Evolutionary conservation across 352 stramenopile genomes (phyloP), one percentile per base, ranked within the genome.

Genomic region (Sclerospora graminicola): DNA sequence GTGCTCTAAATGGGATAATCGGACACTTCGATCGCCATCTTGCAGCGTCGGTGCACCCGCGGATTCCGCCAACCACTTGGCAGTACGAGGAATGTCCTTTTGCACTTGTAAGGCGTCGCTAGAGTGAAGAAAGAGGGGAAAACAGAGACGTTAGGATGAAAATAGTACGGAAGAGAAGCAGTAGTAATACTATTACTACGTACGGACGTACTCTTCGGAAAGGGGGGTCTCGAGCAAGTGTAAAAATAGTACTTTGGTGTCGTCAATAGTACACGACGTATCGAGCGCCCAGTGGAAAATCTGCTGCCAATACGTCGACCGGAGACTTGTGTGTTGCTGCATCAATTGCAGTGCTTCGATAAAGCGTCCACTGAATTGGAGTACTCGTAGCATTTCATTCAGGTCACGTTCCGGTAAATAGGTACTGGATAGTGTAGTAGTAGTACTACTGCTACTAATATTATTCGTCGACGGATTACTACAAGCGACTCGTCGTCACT

Each of bases 81-180:
- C 64, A 8, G 77, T 89, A 6, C 80, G 76, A 19, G 80, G 80
- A 15, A 91, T 77, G 31, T 91, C 80, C 44, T 91, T 91, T 18
- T 85, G 61, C 0, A 91, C 63, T 49, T 91, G 80, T 0, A 74
- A 60, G 1, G 60, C 58, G 32, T 91, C 79, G 21, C 74, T 86
- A 15, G 0, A 57, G 3, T 16, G 5, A 23, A 42, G 10, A 47
- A 42, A 26, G 8, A 40, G 8, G 15, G 49, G 9, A n/a, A n/a
- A n/a, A n/a, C n/a, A n/a, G n/a, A n/a, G n/a, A n/a, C n/a, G n/a
- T n/a, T n/a, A n/a, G n/a, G n/a, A n/a, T n/a, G n/a, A n/a, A n/a
- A n/a, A n/a, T n/a, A n/a, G n/a, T n/a, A n/a, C n/a, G n/a, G n/a
- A n/a, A n/a, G n/a, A n/a, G n/a, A n/a, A n/a, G n/a, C n/a, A n/a